Evolutionary conservation across 306 rosid genomes (phyloP), one percentile per base, ranked within the genome.

Genomic region (Vigna mungo): DNA sequence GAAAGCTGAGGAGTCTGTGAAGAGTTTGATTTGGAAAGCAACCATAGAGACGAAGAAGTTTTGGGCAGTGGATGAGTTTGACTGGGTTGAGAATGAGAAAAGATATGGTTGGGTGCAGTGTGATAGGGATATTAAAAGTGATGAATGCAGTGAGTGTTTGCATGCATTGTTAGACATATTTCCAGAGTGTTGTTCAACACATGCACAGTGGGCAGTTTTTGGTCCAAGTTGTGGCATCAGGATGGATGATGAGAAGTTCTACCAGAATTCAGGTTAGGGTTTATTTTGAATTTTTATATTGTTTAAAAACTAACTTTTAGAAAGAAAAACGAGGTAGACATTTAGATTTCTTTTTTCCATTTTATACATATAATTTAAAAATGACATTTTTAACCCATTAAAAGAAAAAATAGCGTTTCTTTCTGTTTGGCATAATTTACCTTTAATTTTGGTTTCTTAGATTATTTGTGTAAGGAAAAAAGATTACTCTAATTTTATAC

Each of bases 41-140:
- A 56, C 76, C 2, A 0, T 6, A 12, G 30, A 27, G 68, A 21
- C 12, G 12, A 71, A 71, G 3, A 1, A 16, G 7, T 11, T 20
- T 60, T 76, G 41, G 49, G 69, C 68, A 10, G 5, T 7, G 63
- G 54, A 68, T 7, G 78, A 65, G 55, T 62, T 76, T 0, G 9
- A 63, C 15, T 70, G 51, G 74, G 43, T 62, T 44, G 20, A 14
- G 0, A 49, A 5, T 4, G 77, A 55, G 46, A 71, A 13, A 54
- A 53, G 81, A 52, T 76, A 76, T 54, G 85, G 70, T 1, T 30
- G 48, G 74, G 82, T 46, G 43, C 82, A 82, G 51, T 82, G 86
- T 39, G 56, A 23, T 5, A 65, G 76, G 6, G 82, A 82, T 1
- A 56, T 82, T 17, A 21, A 9, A 25, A 58, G 3, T 4, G 44